These are phyloP conservation scores for Cotoneaster glaucophyllus DNA, from an alignment of 306 rosid species.

Conservation along the genomic window DNA sequence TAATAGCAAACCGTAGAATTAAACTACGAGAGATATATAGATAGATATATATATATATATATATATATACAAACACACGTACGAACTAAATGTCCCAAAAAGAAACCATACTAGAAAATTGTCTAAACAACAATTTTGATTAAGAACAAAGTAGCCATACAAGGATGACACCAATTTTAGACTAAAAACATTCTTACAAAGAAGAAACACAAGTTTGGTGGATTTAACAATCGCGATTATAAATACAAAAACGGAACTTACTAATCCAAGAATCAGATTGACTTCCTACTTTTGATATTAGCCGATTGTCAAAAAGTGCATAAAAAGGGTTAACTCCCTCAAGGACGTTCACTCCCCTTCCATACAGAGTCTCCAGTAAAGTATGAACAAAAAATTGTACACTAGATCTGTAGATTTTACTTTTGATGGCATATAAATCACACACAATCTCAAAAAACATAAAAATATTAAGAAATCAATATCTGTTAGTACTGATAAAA, in stretches of 20 bases:
- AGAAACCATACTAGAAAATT: background rate
- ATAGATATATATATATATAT: background rate
- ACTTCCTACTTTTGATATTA: background rate
- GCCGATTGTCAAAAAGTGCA: too few relatives aligned
- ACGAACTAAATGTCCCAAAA: background rate
- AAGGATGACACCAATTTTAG: background rate
- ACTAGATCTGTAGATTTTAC: too few relatives aligned
- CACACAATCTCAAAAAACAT: background rate
- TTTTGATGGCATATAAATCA: background rate
- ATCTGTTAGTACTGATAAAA: background rate
- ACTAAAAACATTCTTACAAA: background rate
- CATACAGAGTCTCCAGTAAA: background rate
- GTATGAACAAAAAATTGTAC: background rate
- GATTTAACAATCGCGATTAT: background rate
- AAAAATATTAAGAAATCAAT: background rate
- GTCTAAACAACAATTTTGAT: background rate
- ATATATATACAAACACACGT: background rate
- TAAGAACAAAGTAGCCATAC: background rate
- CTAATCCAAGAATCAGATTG: background rate
- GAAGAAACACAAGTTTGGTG: background rate
- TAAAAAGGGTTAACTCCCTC: background rate
- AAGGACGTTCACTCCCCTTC: background rate
- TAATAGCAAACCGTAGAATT: conserved; percentile 6
- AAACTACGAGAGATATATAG: background rate
- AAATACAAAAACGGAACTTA: background rate